phyloP scores from a whole-genome alignment of 169 alveolate genomes.

The Fabrea salina region DNA sequence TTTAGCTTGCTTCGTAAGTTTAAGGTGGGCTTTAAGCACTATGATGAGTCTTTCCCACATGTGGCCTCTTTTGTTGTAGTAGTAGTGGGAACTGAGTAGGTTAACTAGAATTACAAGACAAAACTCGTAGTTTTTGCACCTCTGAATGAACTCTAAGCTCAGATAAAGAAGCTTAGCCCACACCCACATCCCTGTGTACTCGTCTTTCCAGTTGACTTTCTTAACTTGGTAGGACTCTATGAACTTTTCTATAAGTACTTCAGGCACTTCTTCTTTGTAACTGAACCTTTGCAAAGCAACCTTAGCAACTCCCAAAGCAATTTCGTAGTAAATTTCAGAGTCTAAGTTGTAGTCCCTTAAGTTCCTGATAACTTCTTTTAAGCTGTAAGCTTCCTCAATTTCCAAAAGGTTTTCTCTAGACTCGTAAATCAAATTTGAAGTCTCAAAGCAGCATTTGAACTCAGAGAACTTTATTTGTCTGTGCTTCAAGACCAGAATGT shows the following conservation, averaged over 20 bases:
- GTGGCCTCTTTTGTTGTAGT: constrained; percentile 12
- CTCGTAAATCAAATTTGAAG: background rate
- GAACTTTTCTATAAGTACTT: background rate
- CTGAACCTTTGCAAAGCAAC: background rate
- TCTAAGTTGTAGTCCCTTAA: background rate
- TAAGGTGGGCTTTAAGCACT: background rate
- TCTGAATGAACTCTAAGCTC: background rate
- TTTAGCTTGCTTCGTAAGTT: background rate
- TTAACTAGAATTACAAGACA: background rate
- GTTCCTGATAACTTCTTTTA: background rate
- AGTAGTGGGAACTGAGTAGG: background rate
- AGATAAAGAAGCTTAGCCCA: background rate
- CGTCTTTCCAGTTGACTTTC: background rate
- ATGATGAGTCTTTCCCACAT: constrained; percentile 23
- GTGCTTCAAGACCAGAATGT: too few relatives aligned
- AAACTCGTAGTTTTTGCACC: background rate
- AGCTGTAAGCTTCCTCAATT: background rate
- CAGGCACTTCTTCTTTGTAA: background rate
- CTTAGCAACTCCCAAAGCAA: background rate
- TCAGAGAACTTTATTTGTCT: background rate
- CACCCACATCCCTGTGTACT: background rate
- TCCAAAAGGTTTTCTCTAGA: background rate
- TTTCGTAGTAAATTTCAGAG: background rate
- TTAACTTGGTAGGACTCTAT: background rate
- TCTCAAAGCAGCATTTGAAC: background rate